Percentiles rank a stretch among this genome's conserved stretches.
These are phyloP conservation scores for Ordospora colligata DNA, from an alignment of 371 early-diverging fungal genomes.

Conservation along the genomic window DNA sequence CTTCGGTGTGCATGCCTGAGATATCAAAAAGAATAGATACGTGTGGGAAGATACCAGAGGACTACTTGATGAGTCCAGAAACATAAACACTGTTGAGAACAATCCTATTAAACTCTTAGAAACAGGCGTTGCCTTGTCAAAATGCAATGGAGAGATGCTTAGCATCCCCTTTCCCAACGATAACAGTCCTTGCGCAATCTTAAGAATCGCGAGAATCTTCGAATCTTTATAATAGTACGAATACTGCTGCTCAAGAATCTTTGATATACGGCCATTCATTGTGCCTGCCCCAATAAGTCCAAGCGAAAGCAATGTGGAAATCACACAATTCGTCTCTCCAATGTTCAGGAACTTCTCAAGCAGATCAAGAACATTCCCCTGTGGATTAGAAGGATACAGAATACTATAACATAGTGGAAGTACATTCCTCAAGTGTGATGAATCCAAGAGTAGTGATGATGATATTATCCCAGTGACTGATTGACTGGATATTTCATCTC, in stretches of 20 bases:
- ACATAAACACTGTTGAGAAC: conserved; percentile 48
- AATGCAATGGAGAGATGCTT: conserved; percentile 29
- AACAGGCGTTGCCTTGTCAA: conserved; percentile 30
- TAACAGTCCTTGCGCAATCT: conserved; percentile 71
- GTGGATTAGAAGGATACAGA: conserved; percentile 84
- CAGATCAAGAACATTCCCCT: conserved; percentile 76
- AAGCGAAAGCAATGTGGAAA: conserved; percentile 90
- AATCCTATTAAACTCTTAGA: conserved; percentile 47
- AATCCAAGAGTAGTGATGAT: conserved; percentile 53
- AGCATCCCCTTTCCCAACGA: conserved; percentile 50
- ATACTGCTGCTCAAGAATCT: conserved; percentile 85
- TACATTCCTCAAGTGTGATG: conserved; percentile 24
- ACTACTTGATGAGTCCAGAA: conserved; percentile 42
- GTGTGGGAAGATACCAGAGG: conserved; percentile 67
- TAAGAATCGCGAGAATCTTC: conserved; percentile 76
- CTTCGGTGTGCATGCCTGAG: conserved; percentile 83
- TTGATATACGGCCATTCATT: conserved; percentile 91
- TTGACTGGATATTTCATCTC: conserved; percentile 50
- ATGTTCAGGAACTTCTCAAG: conserved; percentile 90
- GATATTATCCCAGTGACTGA: conserved; percentile 51
- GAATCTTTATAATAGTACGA: conserved; percentile 88
- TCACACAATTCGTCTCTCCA: conserved; percentile 64
- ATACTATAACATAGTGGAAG: conserved; percentile 86
- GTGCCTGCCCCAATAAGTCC: conserved; percentile 96
- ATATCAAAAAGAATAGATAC: conserved; percentile 80